Percentiles rank a stretch among this genome's conserved stretches.
Evolutionary conservation across 139 green algal species (phyloP).

Genomic region (Bryopsis sp.): DNA sequence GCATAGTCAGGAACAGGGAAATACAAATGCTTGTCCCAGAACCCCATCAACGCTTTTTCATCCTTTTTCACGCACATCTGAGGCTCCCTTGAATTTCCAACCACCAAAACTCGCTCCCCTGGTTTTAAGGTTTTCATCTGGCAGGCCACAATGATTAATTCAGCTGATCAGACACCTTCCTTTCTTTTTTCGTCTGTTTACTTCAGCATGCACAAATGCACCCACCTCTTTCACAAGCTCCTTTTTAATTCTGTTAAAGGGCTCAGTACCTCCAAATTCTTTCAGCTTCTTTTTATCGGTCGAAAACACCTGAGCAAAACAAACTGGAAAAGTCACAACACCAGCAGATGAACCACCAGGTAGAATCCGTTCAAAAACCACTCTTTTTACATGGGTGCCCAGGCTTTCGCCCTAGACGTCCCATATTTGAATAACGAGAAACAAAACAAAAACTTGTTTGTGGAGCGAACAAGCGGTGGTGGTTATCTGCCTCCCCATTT

Average conservation of each 20-base stretch:
- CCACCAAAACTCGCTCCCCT: constrained; percentile 61
- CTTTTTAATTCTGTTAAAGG: constrained; percentile 78
- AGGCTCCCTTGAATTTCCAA: constrained; percentile 59
- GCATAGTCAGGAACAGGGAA: constrained; percentile 79
- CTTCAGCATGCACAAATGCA: too few species aligned
- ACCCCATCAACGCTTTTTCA: constrained; percentile 54
- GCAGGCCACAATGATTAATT: not conserved
- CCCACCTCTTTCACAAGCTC: constrained; percentile 68
- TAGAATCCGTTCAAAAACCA: not conserved
- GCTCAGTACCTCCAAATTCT: constrained; percentile 57
- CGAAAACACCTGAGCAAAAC: constrained; percentile 56
- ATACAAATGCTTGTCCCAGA: constrained; percentile 71
- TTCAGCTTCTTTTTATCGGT: constrained; percentile 74
- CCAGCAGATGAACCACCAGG: not conserved
- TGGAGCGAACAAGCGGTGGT: too few species aligned
- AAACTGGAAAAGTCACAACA: not conserved
- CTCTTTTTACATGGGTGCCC: not conserved
- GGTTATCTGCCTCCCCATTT: not conserved
- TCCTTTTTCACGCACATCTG: constrained; percentile 70
- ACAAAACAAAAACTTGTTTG: too few species aligned
- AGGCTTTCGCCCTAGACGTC: too few species aligned
- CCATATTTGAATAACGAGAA: too few species aligned
- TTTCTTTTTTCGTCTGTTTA: too few species aligned
- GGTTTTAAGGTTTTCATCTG: constrained; percentile 8
- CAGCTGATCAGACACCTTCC: constrained; percentile 16